Conservation (phyloP, 345 rosid species). For the Citrus maxima region DNA sequence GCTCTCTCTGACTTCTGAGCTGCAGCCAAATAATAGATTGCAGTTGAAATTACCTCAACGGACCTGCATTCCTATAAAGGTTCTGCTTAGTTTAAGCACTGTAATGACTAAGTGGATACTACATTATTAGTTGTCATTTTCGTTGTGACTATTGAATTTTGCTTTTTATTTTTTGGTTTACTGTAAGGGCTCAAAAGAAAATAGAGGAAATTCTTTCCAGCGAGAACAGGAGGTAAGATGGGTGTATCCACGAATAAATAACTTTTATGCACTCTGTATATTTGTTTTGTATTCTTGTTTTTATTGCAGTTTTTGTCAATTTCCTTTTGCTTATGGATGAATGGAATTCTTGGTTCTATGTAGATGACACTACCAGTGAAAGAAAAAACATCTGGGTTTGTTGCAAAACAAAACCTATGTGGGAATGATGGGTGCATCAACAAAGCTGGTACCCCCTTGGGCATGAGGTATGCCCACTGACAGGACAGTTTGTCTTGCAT, state of each 20-base stretch:
- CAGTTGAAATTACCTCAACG: conserved; percentile 38
- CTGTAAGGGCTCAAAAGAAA: conserved; percentile 89
- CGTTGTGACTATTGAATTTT: conserved; percentile 23
- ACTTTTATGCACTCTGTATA: not conserved
- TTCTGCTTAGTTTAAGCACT: conserved; percentile 19
- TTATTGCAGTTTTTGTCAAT: not conserved
- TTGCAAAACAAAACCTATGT: conserved; percentile 36
- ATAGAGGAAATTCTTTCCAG: conserved; percentile 54
- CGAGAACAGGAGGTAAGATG: conserved; percentile 59
- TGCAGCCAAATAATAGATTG: conserved; percentile 46
- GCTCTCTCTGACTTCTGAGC: conserved; percentile 67
- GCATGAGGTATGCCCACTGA: conserved; percentile 35
- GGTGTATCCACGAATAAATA: not conserved
- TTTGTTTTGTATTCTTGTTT: not conserved
- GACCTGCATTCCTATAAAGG: conserved; percentile 44
- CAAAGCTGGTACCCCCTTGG: conserved; percentile 40
- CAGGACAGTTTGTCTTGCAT: not conserved
- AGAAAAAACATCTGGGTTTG: conserved; percentile 31
- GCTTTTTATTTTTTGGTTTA: conserved; percentile 26
- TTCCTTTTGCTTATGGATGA: not conserved
- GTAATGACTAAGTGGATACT: not conserved
- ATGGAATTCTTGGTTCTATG: not conserved
- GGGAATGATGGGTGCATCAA: conserved; percentile 26
- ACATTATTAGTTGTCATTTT: not conserved
- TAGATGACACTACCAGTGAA: conserved; percentile 33